phyloP scores from a whole-genome alignment of 345 rosid species.

The Bretschneidera sinensis region DNA sequence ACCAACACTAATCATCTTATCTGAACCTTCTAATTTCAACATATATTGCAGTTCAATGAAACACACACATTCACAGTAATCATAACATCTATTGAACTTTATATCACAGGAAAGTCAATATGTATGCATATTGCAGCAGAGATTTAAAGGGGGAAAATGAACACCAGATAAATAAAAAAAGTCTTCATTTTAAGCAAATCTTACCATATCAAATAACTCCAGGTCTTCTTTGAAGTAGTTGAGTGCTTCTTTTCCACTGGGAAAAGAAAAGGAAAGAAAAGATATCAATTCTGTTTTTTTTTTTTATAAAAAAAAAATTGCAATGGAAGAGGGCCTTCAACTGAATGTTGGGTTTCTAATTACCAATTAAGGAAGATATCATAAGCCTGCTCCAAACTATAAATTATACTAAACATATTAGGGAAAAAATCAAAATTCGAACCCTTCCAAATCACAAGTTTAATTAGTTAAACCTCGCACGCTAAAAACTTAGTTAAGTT shows the following conservation, averaged over 20 bases:
- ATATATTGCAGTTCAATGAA: too few species aligned
- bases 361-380: background rate
- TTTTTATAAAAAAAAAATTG: too few species aligned
- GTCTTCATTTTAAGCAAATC: constrained; percentile 4
- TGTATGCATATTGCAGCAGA: background rate
- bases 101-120: too few species aligned
- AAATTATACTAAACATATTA: too few species aligned
- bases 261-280: constrained; percentile 13
- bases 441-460: background rate
- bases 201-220: constrained; percentile 73
- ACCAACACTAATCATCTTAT: background rate
- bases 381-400: background rate
- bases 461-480: too few species aligned
- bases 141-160: too few species aligned
- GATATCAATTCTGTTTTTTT: background rate
- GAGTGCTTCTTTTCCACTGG: constrained; percentile 87
- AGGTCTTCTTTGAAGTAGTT: constrained; percentile 77
- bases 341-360: too few species aligned
- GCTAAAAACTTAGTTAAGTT: background rate
- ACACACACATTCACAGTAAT: too few species aligned
- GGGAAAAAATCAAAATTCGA: too few species aligned
- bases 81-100: too few species aligned
- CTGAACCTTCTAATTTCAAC: too few species aligned
- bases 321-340: too few species aligned
- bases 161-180: background rate